phyloP scores from a whole-genome alignment of 1,284 basidiomycete species.

The Pisolithus thermaeus region DNA sequence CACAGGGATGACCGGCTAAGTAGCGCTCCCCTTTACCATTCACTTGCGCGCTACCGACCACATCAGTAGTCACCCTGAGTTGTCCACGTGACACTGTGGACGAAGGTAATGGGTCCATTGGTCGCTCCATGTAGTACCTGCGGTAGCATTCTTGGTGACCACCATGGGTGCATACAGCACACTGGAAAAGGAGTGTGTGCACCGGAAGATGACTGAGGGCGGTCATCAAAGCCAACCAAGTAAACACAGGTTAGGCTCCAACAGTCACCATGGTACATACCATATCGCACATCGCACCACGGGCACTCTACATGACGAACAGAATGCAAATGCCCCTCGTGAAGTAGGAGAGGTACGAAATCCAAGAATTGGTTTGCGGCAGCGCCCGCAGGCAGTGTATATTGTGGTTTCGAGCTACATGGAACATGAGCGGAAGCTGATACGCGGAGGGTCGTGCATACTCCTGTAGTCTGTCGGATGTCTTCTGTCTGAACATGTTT shows the following conservation, averaged over 20 bases:
- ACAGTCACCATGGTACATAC: conserved; percentile 34
- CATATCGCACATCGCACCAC: conserved; percentile 63
- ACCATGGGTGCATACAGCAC: conserved; percentile 68
- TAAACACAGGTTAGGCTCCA: not conserved
- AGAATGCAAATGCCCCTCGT: conserved; percentile 45
- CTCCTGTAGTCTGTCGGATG: conserved; percentile 46
- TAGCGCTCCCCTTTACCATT: conserved; percentile 9
- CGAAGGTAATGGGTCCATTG: conserved; percentile 39
- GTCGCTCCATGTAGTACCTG: conserved; percentile 51
- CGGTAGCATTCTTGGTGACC: conserved; percentile 72
- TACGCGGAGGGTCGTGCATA: conserved; percentile 24
- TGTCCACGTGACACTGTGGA: conserved; percentile 19
- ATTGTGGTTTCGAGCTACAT: conserved; percentile 60
- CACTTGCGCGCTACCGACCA: not conserved
- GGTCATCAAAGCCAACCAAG: conserved; percentile 1
- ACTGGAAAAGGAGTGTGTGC: conserved; percentile 59
- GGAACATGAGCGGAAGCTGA: not conserved
- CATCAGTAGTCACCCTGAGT: conserved; percentile 13
- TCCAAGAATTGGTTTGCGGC: conserved; percentile 50
- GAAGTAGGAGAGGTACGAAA: conserved; percentile 23
- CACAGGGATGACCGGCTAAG: conserved; percentile 47
- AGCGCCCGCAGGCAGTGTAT: conserved; percentile 60
- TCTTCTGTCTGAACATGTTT: conserved; percentile 51
- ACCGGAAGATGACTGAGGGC: conserved; percentile 63
- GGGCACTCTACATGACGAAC: conserved; percentile 45